A percentile compares a stretch with the other conserved stretches of the same genome.
These are phyloP conservation scores for Tilletia indica DNA, from an alignment of 1,284 basidiomycete species.

Conservation along the genomic window DNA sequence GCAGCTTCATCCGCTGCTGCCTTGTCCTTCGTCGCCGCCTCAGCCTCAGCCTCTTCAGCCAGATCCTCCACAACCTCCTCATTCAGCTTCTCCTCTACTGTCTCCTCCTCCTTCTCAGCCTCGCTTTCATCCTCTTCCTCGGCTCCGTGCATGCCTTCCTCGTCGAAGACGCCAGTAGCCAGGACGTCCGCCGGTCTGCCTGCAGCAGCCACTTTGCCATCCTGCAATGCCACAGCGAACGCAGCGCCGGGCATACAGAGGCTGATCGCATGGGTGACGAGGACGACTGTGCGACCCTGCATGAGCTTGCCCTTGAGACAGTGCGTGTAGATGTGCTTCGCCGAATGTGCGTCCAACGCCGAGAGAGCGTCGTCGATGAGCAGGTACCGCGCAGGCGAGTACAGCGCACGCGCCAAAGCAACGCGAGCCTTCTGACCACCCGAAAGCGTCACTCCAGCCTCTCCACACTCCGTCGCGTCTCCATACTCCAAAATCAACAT, in stretches of 20 bases:
- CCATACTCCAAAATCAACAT: constrained; percentile 89
- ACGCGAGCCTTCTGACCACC: constrained; percentile 90
- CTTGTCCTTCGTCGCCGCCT: constrained; percentile 31
- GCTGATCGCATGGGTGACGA: constrained; percentile 83
- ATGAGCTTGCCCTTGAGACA: constrained; percentile 68
- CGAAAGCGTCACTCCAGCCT: constrained; percentile 68
- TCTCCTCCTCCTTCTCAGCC: neutral
- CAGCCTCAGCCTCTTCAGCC: constrained; percentile 29
- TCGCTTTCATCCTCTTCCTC: constrained; percentile 20
- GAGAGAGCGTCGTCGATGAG: constrained; percentile 87
- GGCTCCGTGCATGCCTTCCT: neutral
- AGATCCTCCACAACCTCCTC: neutral
- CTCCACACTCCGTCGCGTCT: constrained; percentile 86
- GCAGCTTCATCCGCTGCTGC: neutral
- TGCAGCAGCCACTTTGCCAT: constrained; percentile 70
- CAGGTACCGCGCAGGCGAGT: constrained; percentile 80
- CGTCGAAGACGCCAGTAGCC: constrained; percentile 64
- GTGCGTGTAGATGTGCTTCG: constrained; percentile 70
- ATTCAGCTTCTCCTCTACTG: constrained; percentile 23
- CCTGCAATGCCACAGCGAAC: constrained; percentile 71
- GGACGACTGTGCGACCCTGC: constrained; percentile 69
- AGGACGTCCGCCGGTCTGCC: constrained; percentile 67
- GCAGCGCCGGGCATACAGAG: constrained; percentile 69
- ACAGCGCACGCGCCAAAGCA: constrained; percentile 76
- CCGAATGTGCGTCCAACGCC: constrained; percentile 85